A percentile compares a stretch with the other conserved stretches of the same genome.
Conservation (phyloP, 2,329 filamentous ascomycete genomes). For the Graphiopsis chlorocephala region DNA sequence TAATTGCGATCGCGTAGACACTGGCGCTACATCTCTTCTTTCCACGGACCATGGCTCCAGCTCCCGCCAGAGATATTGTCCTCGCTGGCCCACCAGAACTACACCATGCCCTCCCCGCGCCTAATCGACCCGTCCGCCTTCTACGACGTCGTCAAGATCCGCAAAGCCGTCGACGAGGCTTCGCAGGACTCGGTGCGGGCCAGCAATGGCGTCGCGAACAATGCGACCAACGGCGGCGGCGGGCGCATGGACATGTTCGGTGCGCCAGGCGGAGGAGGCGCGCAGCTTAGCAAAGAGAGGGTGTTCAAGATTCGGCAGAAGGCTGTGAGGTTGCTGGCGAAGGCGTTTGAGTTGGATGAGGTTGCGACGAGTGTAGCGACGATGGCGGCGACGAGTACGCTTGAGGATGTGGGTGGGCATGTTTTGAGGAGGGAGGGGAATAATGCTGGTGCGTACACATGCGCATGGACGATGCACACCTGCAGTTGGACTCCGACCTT, state of each 20-base stretch:
- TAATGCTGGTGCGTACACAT: conserved; percentile 42
- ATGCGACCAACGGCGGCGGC: conserved; percentile 54
- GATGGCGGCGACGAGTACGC: conserved; percentile 74
- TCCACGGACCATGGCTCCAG: conserved; percentile 80
- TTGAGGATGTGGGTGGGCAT: conserved; percentile 72
- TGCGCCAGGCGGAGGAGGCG: conserved; percentile 42
- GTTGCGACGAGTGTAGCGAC: conserved; percentile 78
- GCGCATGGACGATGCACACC: not conserved
- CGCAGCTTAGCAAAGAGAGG: conserved; percentile 71
- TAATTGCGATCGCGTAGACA: conserved; percentile 54
- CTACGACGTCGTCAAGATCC: conserved; percentile 81
- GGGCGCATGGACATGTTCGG: conserved; percentile 38
- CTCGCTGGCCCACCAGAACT: conserved; percentile 75
- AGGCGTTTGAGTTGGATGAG: conserved; percentile 78
- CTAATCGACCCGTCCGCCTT: conserved; percentile 77
- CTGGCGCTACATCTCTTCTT: conserved; percentile 81
- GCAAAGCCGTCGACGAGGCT: conserved; percentile 75
- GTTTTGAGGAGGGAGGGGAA: conserved; percentile 68
- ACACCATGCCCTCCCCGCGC: conserved; percentile 69
- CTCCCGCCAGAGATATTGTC: conserved; percentile 76
- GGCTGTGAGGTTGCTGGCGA: conserved; percentile 72
- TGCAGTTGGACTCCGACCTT: not conserved
- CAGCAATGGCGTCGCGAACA: conserved; percentile 68
- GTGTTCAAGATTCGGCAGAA: conserved; percentile 78
- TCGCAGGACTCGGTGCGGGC: conserved; percentile 75